Evolutionary conservation across 129 eudicot genomes (phyloP).

Genomic region (Centrapalus pauciflorus): DNA sequence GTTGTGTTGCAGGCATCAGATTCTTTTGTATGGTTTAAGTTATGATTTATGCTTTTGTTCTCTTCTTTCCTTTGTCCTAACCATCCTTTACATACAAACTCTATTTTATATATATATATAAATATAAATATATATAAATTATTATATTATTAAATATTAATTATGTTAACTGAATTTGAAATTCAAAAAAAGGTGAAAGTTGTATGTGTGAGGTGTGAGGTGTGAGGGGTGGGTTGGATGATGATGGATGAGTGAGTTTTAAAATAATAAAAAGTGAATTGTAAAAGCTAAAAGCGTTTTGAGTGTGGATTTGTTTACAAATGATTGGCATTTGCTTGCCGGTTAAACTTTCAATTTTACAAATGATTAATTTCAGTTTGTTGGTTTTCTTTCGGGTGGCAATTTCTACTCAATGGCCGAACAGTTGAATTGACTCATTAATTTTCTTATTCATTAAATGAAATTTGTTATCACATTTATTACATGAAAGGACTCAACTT

Average conservation of each 20-base stretch:
- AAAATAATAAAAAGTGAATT: background rate
- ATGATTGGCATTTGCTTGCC: constrained; percentile 22
- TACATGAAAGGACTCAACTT: too few relatives aligned
- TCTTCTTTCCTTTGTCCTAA: constrained; percentile 22
- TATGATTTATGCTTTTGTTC: constrained; percentile 24
- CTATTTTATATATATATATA: too few relatives aligned
- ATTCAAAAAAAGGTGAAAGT: background rate
- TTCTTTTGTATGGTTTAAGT: constrained; percentile 21
- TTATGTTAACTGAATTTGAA: background rate
- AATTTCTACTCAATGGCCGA: background rate
- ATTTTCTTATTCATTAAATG: too few relatives aligned
- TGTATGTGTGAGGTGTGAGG: background rate
- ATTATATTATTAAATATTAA: background rate
- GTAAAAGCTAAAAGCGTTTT: constrained; percentile 6
- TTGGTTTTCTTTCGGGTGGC: background rate
- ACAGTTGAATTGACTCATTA: background rate
- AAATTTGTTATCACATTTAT: too few relatives aligned
- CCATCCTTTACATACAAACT: too few relatives aligned
- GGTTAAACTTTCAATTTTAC: constrained; percentile 22
- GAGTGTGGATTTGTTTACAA: background rate
- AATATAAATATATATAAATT: too few relatives aligned
- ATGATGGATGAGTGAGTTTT: background rate
- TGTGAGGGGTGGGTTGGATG: too few relatives aligned
- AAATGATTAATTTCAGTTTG: background rate
- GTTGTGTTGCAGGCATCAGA: constrained; percentile 24